Percentiles rank a stretch among this genome's conserved stretches.
These are phyloP conservation scores for Nematodospora anomalae DNA, from an alignment of 1,139 yeast genomes.

Conservation along the genomic window DNA sequence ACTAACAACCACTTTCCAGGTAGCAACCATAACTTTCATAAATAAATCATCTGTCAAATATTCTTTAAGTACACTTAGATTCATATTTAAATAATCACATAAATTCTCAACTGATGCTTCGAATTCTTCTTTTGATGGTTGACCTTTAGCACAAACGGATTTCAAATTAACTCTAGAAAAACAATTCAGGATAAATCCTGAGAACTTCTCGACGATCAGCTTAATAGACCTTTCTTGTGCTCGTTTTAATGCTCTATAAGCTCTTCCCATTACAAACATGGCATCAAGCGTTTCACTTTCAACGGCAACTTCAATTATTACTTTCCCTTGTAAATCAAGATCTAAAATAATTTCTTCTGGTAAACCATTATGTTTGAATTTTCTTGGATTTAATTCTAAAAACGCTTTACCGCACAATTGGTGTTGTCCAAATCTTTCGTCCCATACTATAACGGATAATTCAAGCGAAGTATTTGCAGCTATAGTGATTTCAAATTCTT, in stretches of 20 bases:
- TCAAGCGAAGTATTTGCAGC: slow-evolving; percentile 42
- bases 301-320: slow-evolving; percentile 64
- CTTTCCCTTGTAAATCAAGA: slow-evolving; percentile 66
- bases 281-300: slow-evolving; percentile 81
- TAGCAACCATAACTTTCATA: slow-evolving; percentile 68
- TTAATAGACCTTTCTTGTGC: slow-evolving; percentile 65
- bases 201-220: slow-evolving; percentile 63
- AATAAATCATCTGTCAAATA: slow-evolving; percentile 59
- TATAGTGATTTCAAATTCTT: slow-evolving; percentile 68
- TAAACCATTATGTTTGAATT: slow-evolving; percentile 67
- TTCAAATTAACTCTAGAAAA: slow-evolving; percentile 49
- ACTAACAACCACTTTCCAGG: slow-evolving; percentile 69
- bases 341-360: slow-evolving; percentile 62
- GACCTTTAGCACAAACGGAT: slow-evolving; percentile 49
- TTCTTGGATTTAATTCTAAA: slow-evolving; percentile 62
- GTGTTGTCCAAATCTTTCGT: slow-evolving; percentile 58
- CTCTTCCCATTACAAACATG: slow-evolving; percentile 74
- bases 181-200: slow-evolving; percentile 41
- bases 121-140: slow-evolving; percentile 53
- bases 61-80: slow-evolving; percentile 65
- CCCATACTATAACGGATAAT: slow-evolving; percentile 72
- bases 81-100: slow-evolving; percentile 71
- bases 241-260: slow-evolving; percentile 63
- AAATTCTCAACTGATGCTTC: slow-evolving; percentile 74
- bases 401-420: slow-evolving; percentile 70